Conservation (phyloP, 2,329 filamentous ascomycete genomes). For the Fusarium virguliforme region DNA sequence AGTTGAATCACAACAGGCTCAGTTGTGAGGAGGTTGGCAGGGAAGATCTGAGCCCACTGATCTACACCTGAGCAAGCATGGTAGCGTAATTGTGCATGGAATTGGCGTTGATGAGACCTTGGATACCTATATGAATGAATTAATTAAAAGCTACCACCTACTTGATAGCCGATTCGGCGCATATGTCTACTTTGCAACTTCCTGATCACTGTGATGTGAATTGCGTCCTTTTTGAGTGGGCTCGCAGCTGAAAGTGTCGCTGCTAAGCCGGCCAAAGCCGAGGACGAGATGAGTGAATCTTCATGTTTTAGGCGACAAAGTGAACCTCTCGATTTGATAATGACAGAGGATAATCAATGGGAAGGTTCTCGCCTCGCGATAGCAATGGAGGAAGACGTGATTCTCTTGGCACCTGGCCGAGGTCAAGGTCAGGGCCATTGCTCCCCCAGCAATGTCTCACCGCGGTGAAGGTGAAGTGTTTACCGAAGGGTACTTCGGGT, state of each 20-base stretch:
- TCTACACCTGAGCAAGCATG: not conserved
- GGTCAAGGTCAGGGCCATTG: constrained; percentile 2
- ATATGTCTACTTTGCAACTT: not conserved
- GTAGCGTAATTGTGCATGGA: constrained; percentile 8
- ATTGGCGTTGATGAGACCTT: constrained; percentile 9
- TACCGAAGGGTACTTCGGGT: constrained; percentile 11
- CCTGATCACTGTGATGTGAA: constrained; percentile 2
- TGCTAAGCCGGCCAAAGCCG: constrained; percentile 25
- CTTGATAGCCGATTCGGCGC: not conserved
- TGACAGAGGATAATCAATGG: constrained; percentile 4
- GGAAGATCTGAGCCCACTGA: not conserved
- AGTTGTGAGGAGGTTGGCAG: constrained; percentile 1
- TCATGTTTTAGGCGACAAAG: constrained; percentile 6
- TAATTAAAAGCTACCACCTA: constrained; percentile 1
- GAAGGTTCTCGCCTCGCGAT: not conserved
- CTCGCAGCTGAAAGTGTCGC: not conserved
- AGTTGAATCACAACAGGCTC: not conserved
- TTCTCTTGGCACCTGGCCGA: not conserved
- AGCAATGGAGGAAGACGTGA: not conserved
- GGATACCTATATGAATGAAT: constrained; percentile 10
- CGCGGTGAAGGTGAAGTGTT: constrained; percentile 8
- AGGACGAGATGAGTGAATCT: not conserved
- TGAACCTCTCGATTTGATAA: not conserved
- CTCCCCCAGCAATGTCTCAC: constrained; percentile 5
- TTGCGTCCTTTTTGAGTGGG: not conserved